phyloP scores from a whole-genome alignment of 2,329 filamentous ascomycete species.

The Saccharata proteae region DNA sequence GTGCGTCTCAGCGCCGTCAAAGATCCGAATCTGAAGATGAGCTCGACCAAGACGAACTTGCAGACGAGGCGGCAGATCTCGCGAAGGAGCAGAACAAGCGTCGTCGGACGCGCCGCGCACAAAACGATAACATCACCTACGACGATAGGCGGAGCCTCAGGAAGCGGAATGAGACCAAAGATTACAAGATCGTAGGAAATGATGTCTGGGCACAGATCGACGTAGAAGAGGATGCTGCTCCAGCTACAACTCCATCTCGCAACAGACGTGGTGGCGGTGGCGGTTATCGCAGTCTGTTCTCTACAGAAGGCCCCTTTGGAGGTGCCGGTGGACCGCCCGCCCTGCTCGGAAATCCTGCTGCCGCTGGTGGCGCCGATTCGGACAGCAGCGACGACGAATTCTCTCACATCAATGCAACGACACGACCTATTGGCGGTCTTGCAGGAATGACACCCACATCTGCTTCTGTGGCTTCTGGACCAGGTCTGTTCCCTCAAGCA shows the following conservation, averaged over 20 bases:
- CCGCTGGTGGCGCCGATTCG: conserved; percentile 71
- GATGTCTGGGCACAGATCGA: conserved; percentile 61
- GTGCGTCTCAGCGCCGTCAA: conserved; percentile 33
- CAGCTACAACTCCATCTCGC: conserved; percentile 56
- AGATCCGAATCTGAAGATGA: conserved; percentile 29
- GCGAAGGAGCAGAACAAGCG: conserved; percentile 35
- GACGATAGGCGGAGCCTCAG: conserved; percentile 43
- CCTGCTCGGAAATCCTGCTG: conserved; percentile 61
- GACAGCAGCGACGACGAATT: conserved; percentile 95
- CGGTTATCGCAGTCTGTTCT: conserved; percentile 70
- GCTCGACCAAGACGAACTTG: conserved; percentile 34
- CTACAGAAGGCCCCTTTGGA: conserved; percentile 85
- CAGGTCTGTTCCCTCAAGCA: conserved; percentile 43
- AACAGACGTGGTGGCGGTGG: conserved; percentile 52
- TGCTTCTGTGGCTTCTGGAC: conserved; percentile 26
- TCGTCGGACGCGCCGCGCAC: conserved; percentile 20
- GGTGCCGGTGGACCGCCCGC: conserved; percentile 64
- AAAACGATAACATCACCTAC: conserved; percentile 36
- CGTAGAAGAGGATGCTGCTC: conserved; percentile 53
- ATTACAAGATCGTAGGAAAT: conserved; percentile 77
- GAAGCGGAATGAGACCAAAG: conserved; percentile 59
- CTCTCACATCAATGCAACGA: conserved; percentile 50
- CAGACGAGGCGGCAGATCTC: conserved; percentile 48
- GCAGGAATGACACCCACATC: conserved; percentile 46
- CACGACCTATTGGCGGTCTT: conserved; percentile 43